Evolutionary conservation across 108 stramenopile species (phyloP).

Genomic region (Ochromonas danica): DNA sequence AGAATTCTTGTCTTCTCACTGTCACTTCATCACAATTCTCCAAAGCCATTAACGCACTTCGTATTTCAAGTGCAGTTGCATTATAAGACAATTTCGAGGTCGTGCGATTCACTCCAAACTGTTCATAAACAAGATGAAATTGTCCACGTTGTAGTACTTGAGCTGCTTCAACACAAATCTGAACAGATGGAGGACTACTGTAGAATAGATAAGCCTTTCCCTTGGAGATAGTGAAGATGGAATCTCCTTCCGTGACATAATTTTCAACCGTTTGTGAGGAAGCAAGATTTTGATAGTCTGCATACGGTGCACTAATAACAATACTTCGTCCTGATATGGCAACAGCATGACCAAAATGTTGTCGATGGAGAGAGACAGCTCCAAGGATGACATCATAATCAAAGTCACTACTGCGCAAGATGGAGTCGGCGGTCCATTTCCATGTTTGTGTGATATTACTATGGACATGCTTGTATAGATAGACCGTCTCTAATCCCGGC

Average conservation of each 20-base stretch:
- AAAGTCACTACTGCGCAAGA: slow-evolving; percentile 46
- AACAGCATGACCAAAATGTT: slow-evolving; percentile 67
- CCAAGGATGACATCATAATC: slow-evolving; percentile 61
- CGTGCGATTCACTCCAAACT: not conserved
- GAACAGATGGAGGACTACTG: slow-evolving; percentile 46
- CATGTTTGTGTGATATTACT: slow-evolving; percentile 38
- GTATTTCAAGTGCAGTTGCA: not conserved
- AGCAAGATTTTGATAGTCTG: slow-evolving; percentile 50
- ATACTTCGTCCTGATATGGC: slow-evolving; percentile 52
- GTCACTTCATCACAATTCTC: not conserved
- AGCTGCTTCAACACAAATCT: not conserved
- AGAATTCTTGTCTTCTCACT: not conserved
- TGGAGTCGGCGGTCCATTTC: slow-evolving; percentile 44
- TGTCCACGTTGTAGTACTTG: not conserved
- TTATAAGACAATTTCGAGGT: not conserved
- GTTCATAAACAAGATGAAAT: not conserved
- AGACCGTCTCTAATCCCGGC: slow-evolving; percentile 55
- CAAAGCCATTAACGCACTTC: not conserved
- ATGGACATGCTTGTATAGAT: slow-evolving; percentile 54
- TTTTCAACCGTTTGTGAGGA: slow-evolving; percentile 37
- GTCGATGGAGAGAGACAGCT: slow-evolving; percentile 45
- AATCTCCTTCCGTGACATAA: slow-evolving; percentile 45
- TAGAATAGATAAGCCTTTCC: slow-evolving; percentile 69
- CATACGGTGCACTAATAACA: slow-evolving; percentile 48
- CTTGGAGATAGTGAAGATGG: slow-evolving; percentile 29